phyloP scores from a whole-genome alignment of 768 basidiomycete genomes.

The Tylopilus plumbeoviolaceoides region DNA sequence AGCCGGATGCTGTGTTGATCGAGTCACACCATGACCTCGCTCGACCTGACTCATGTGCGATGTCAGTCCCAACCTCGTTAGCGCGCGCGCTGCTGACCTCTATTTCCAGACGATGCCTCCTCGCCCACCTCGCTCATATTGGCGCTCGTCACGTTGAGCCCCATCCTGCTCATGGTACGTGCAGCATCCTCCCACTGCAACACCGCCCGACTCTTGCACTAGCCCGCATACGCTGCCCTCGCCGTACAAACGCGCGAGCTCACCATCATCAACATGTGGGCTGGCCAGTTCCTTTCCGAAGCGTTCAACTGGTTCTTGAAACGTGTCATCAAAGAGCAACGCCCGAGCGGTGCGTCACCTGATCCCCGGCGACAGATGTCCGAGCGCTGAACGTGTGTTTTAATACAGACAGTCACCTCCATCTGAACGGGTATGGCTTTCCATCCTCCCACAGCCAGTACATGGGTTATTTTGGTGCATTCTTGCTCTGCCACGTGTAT shows the following conservation, averaged over 20 bases:
- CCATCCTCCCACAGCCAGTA: slow-evolving; percentile 89
- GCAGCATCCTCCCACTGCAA: not conserved
- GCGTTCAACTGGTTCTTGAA: slow-evolving; percentile 68
- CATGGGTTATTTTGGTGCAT: slow-evolving; percentile 84
- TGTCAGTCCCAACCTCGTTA: too few relatives aligned
- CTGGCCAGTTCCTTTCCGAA: slow-evolving; percentile 72
- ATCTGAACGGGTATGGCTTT: slow-evolving; percentile 70
- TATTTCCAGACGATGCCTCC: slow-evolving; percentile 52
- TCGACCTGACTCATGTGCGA: slow-evolving; percentile 71
- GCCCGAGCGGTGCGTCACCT: slow-evolving; percentile 54
- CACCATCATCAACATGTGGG: slow-evolving; percentile 80
- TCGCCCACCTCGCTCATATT: slow-evolving; percentile 54
- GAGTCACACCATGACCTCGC: slow-evolving; percentile 29
- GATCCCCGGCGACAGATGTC: not conserved
- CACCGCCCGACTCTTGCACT: not conserved
- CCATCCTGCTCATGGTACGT: slow-evolving; percentile 68
- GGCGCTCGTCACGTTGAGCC: slow-evolving; percentile 63
- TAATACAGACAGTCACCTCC: slow-evolving; percentile 14
- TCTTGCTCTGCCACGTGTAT: slow-evolving; percentile 68
- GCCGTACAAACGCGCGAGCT: slow-evolving; percentile 75
- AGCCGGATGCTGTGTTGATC: not conserved
- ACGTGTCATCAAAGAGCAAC: slow-evolving; percentile 58
- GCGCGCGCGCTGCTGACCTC: too few relatives aligned
- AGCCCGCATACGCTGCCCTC: slow-evolving; percentile 79
- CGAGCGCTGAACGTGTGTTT: not conserved